Conservation (phyloP, 2,329 filamentous ascomycete genomes). For the Aureobasidium lini region DNA sequence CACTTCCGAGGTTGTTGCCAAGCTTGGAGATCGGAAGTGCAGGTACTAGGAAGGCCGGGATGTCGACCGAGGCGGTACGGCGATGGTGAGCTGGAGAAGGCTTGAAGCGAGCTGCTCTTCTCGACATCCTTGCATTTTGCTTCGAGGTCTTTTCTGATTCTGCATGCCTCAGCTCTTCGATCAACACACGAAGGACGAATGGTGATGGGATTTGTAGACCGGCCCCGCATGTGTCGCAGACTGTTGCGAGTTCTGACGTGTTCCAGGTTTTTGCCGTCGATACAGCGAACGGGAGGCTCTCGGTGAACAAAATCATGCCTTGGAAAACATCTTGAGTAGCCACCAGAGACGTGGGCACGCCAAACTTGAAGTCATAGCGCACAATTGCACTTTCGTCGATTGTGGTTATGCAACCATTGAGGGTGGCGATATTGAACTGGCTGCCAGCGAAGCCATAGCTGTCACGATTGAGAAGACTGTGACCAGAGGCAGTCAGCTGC, state of each 20-base stretch:
- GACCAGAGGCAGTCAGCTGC: not conserved
- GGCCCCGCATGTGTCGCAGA: not conserved
- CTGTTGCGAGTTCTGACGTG: not conserved
- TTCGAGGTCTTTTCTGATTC: not conserved
- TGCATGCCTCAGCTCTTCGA: not conserved
- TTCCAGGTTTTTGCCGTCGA: slow-evolving; percentile 2
- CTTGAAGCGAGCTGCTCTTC: not conserved
- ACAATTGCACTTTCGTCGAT: not conserved
- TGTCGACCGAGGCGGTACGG: not conserved
- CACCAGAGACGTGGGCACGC: not conserved
- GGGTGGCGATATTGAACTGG: not conserved
- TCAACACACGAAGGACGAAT: not conserved
- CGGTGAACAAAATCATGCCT: not conserved
- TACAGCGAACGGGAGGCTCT: not conserved
- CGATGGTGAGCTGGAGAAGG: not conserved
- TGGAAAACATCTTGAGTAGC: slow-evolving; percentile 1
- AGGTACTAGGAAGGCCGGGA: not conserved
- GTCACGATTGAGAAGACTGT: not conserved
- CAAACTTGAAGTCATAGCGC: not conserved
- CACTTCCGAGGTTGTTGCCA: too few relatives aligned
- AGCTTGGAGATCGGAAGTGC: too few relatives aligned
- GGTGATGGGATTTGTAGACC: not conserved
- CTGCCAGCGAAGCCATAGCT: not conserved
- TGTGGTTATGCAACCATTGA: not conserved
- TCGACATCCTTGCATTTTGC: not conserved